A percentile compares a stretch with the other conserved stretches of the same genome.
Conservation (phyloP, 2,329 filamentous ascomycete species). For the Calonectria henricotiae region DNA sequence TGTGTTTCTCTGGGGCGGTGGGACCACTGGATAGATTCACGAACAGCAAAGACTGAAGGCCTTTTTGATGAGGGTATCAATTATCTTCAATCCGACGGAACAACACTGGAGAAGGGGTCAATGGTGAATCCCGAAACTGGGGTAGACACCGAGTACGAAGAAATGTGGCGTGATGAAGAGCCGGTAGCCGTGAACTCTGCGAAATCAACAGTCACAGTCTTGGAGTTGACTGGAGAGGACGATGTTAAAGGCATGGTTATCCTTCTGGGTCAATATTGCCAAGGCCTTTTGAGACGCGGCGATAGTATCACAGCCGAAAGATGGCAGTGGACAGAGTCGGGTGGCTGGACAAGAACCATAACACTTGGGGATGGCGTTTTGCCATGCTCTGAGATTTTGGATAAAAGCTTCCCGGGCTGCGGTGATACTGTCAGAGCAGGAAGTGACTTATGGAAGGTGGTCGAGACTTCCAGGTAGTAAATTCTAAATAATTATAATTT, state of each 20-base stretch:
- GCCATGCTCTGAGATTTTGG: neutral
- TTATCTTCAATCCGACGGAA: neutral
- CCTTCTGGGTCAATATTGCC: neutral
- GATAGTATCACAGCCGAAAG: neutral
- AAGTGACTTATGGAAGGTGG: neutral
- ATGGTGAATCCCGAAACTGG: neutral
- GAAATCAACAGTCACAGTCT: neutral
- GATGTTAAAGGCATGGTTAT: neutral
- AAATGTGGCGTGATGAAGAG: neutral
- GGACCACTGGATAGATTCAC: neutral
- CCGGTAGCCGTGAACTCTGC: neutral
- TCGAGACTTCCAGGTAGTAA: neutral
- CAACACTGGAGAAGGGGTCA: neutral
- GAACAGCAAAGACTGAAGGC: neutral
- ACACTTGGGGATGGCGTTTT: neutral
- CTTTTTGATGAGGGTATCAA: neutral
- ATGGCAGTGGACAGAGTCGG: neutral
- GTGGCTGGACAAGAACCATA: neutral
- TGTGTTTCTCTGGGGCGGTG: neutral
- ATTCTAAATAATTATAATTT: neutral
- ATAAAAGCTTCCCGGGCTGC: neutral
- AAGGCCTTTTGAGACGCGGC: neutral
- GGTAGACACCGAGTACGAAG: neutral
- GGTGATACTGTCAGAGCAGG: neutral
- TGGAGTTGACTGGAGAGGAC: neutral